A percentile compares a stretch with the other conserved stretches of the same genome.
Conservation (phyloP, 169 alveolate genomes). For the Ichthyophthirius multifiliis region DNA sequence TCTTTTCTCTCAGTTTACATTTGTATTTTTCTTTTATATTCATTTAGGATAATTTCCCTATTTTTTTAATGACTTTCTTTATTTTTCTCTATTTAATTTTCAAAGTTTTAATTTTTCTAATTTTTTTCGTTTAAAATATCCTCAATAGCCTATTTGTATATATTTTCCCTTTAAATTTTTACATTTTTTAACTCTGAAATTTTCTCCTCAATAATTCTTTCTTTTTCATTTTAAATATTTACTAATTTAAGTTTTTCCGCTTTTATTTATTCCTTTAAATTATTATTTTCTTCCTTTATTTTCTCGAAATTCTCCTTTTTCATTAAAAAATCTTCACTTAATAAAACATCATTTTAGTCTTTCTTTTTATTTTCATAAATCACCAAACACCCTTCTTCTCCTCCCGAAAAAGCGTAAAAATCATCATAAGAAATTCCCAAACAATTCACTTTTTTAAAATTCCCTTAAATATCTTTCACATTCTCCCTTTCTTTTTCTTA, state of each 20-base stretch:
- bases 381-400: slow-evolving; percentile 86
- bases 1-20: slow-evolving; percentile 70
- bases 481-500: slow-evolving; percentile 51
- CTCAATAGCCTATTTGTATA: slow-evolving; percentile 74
- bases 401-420: slow-evolving; percentile 76
- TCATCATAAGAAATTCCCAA: slow-evolving; percentile 81
- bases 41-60: slow-evolving; percentile 46
- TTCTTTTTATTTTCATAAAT: slow-evolving; percentile 81
- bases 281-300: slow-evolving; percentile 64
- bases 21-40: slow-evolving; percentile 73
- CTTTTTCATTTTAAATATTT: slow-evolving; percentile 46
- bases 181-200: slow-evolving; percentile 76
- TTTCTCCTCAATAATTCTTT: slow-evolving; percentile 70
- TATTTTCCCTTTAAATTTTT: slow-evolving; percentile 56
- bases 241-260: slow-evolving; percentile 37
- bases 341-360: slow-evolving; percentile 44
- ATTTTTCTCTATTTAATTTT: slow-evolving; percentile 57
- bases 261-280: slow-evolving; percentile 61
- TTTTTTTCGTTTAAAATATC: slow-evolving; percentile 65
- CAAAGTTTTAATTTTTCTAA: slow-evolving; percentile 71
- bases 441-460: slow-evolving; percentile 75
- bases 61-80: slow-evolving; percentile 49
- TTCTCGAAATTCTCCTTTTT: slow-evolving; percentile 71
- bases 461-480: slow-evolving; percentile 77
- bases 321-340: slow-evolving; percentile 80